Evolutionary conservation across 768 basidiomycete species (phyloP).

Genomic region (Termitomyces sp.): DNA sequence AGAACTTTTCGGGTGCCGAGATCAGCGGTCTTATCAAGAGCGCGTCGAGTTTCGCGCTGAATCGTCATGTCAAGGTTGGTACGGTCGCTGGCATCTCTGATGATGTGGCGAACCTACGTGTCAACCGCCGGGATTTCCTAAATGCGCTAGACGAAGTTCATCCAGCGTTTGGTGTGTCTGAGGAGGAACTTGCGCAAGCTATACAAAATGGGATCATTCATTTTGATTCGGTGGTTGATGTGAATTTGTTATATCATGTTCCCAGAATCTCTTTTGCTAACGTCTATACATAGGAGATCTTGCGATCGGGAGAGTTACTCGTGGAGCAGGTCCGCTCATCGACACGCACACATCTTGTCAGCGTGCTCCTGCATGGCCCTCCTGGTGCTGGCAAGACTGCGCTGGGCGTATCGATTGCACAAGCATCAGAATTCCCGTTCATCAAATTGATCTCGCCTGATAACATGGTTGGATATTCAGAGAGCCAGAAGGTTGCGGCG

Average conservation of each 20-base stretch:
- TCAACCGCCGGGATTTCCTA: constrained; percentile 84
- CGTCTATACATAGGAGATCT: constrained; percentile 60
- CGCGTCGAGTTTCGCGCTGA: constrained; percentile 97
- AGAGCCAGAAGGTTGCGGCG: constrained; percentile 84
- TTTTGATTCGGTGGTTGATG: constrained; percentile 72
- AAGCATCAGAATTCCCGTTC: constrained; percentile 93
- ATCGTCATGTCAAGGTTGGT: constrained; percentile 95
- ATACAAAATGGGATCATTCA: constrained; percentile 97
- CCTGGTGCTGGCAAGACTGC: constrained; percentile 95
- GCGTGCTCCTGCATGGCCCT: constrained; percentile 84
- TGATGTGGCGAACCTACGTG: constrained; percentile 90
- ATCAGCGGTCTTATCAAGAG: constrained; percentile 96
- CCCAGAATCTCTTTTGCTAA: not conserved
- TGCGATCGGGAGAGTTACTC: constrained; percentile 83
- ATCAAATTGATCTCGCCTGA: constrained; percentile 97
- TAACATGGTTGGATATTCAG: constrained; percentile 95
- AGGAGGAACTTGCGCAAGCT: constrained; percentile 90
- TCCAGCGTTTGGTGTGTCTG: constrained; percentile 95
- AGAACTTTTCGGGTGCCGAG: constrained; percentile 98
- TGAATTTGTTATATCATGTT: constrained; percentile 34
- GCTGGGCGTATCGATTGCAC: constrained; percentile 89
- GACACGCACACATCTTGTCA: constrained; percentile 88
- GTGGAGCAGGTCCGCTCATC: constrained; percentile 94
- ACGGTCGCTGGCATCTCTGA: constrained; percentile 96
- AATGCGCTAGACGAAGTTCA: constrained; percentile 91